Conservation (phyloP, 331 rosid genomes). For the Malus hybrid region DNA sequence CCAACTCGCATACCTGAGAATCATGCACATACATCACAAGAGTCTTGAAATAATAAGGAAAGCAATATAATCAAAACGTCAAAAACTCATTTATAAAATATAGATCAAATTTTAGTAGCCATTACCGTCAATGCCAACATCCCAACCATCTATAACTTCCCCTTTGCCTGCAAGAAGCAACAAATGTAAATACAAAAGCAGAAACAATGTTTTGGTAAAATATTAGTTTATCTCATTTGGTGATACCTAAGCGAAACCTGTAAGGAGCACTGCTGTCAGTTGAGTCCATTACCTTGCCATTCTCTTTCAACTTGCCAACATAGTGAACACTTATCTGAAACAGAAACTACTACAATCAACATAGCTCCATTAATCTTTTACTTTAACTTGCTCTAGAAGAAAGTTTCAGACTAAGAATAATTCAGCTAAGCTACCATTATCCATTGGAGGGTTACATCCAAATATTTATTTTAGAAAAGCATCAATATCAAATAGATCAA, state of each 20-base stretch:
- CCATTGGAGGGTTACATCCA: not conserved
- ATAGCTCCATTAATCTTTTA: not conserved
- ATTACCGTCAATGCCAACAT: constrained; percentile 77
- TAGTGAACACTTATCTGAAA: constrained; percentile 63
- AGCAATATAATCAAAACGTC: not conserved
- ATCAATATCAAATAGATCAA: not conserved
- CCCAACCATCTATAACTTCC: constrained; percentile 59
- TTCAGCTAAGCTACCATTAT: not conserved
- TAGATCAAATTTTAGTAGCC: not conserved
- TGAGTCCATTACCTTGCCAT: constrained; percentile 45
- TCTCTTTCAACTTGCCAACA: constrained; percentile 59
- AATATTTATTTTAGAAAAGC: not conserved
- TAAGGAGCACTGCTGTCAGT: constrained; percentile 36
- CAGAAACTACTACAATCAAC: constrained; percentile 14
- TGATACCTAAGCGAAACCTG: constrained; percentile 81
- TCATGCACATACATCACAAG: constrained; percentile 1
- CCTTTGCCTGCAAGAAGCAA: constrained; percentile 54
- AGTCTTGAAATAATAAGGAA: not conserved
- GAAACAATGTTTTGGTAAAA: not conserved
- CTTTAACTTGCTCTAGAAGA: not conserved
- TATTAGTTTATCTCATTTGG: constrained; percentile 3
- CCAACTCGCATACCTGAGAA: constrained; percentile 78
- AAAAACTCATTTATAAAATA: not conserved
- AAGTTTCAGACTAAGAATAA: not conserved
- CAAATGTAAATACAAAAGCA: not conserved